Evolutionary conservation across 129 eudicot species (phyloP), one percentile per base, ranked within the genome.

Genomic region (Arctium minus): DNA sequence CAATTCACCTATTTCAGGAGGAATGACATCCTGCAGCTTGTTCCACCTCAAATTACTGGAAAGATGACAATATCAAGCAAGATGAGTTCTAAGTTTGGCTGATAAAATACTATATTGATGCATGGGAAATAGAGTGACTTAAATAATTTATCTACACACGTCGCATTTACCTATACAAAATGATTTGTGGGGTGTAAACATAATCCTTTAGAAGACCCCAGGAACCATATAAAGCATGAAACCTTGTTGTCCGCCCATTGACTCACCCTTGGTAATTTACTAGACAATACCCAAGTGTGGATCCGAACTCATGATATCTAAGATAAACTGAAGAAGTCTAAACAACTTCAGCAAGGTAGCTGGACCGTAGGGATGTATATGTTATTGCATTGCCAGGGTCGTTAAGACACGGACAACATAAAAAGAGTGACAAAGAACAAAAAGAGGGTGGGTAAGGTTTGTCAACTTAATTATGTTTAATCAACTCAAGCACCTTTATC

Each of bases 1-100:
- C 70, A 96, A 86, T 89, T 96, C 99, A 56, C 98, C 99, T 72
- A 96, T 93, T 88, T 96, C 99, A 85, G 97, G 92, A 77, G 99
- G 99, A 85, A 96, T 94, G 84, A 84, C 91, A 88, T 96, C 99
- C 87, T 96, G 99, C 82, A 93, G 81, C 88, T 96, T 96, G 86
- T 96, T 96, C 98, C 99, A 96, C 83, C 99, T 93, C 86, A 96
- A 53, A 83, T 96, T 96, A 84, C 98, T 93, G 88, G 12, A 72
- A 75, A 80, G 40, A 68, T 70, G 72, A 38, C 40, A 64, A 33
- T 74, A 75, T 85, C 37, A 84, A 83, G 62, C 75, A 83, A 53
- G 4, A 53, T 70, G 12, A 27, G 39, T 74, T 42, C 65, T 40
- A 27, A 53, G 78, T 42, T 40, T 27, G 36, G 36, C 37, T 48